phyloP scores from a whole-genome alignment of 2,329 filamentous ascomycete species.

The Sordariomycetes sp. region DNA sequence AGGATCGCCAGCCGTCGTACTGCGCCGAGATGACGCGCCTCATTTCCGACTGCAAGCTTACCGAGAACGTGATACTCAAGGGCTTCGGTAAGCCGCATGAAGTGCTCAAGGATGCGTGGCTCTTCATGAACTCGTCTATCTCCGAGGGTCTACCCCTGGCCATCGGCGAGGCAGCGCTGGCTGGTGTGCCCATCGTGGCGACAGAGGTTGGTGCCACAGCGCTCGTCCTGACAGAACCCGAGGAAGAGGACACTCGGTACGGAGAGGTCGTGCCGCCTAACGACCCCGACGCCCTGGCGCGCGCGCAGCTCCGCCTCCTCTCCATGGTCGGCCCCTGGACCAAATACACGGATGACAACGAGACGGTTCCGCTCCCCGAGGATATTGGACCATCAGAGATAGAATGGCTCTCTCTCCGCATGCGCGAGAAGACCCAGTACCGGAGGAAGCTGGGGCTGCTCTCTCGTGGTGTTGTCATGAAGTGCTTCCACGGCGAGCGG shows the following conservation, averaged over 20 bases:
- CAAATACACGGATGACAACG: constrained; percentile 38
- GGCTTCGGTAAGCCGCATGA: constrained; percentile 43
- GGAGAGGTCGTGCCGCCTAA: constrained; percentile 52
- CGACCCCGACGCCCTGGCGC: constrained; percentile 43
- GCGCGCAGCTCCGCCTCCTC: constrained; percentile 48
- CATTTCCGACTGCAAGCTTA: constrained; percentile 39
- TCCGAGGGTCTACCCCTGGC: constrained; percentile 42
- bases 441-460: constrained; percentile 44
- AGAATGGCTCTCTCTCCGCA: constrained; percentile 36
- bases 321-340: constrained; percentile 49
- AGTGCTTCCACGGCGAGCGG: constrained; percentile 43
- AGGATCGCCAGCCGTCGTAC: constrained; percentile 48
- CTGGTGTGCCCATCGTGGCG: constrained; percentile 40
- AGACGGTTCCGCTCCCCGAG: constrained; percentile 18
- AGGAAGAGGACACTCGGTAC: constrained; percentile 31
- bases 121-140: constrained; percentile 44
- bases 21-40: constrained; percentile 45
- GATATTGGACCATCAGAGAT: constrained; percentile 34
- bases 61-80: constrained; percentile 34
- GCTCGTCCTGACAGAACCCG: constrained; percentile 38
- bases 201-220: constrained; percentile 43
- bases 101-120: constrained; percentile 40
- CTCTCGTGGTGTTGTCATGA: constrained; percentile 42
- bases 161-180: constrained; percentile 42
- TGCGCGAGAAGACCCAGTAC: constrained; percentile 46